phyloP scores from a whole-genome alignment of 441 rosid genomes.

The Kokia cookei region DNA sequence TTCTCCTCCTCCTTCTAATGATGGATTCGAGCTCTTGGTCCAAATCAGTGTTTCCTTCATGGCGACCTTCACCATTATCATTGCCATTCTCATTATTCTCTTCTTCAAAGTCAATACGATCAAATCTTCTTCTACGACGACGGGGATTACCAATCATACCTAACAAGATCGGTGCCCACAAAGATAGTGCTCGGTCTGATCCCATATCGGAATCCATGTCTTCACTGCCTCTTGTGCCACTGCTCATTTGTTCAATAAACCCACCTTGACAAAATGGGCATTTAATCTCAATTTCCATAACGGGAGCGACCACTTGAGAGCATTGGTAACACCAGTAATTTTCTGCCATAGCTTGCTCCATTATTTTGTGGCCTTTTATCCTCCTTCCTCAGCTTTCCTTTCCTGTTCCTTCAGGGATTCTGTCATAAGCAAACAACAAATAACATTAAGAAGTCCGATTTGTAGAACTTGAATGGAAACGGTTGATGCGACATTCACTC shows the following conservation, averaged over 20 bases:
- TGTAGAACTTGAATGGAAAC: not conserved
- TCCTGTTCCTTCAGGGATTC: not conserved
- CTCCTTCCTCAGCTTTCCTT: slow-evolving; percentile 4
- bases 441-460: not conserved
- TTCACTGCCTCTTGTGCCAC: slow-evolving; percentile 31
- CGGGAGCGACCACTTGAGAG: slow-evolving; percentile 50
- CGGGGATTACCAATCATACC: slow-evolving; percentile 73
- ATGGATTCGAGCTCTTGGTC: slow-evolving; percentile 64
- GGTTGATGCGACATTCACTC: too few species aligned
- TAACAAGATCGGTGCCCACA: slow-evolving; percentile 82
- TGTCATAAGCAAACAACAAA: slow-evolving; percentile 17
- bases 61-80: slow-evolving; percentile 16
- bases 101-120: slow-evolving; percentile 47
- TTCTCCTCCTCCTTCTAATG: slow-evolving; percentile 42
- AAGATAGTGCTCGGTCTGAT: slow-evolving; percentile 71
- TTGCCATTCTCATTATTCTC: slow-evolving; percentile 7
- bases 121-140: slow-evolving; percentile 50
- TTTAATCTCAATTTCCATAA: slow-evolving; percentile 54
- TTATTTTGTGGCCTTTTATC: slow-evolving; percentile 12
- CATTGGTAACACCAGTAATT: slow-evolving; percentile 78
- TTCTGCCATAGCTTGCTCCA: slow-evolving; percentile 51
- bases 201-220: slow-evolving; percentile 53
- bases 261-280: slow-evolving; percentile 68
- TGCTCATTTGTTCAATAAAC: slow-evolving; percentile 59
- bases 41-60: slow-evolving; percentile 43